Conservation (phyloP, 371 early-diverging fungal species). For the Mortierella sp. region DNA sequence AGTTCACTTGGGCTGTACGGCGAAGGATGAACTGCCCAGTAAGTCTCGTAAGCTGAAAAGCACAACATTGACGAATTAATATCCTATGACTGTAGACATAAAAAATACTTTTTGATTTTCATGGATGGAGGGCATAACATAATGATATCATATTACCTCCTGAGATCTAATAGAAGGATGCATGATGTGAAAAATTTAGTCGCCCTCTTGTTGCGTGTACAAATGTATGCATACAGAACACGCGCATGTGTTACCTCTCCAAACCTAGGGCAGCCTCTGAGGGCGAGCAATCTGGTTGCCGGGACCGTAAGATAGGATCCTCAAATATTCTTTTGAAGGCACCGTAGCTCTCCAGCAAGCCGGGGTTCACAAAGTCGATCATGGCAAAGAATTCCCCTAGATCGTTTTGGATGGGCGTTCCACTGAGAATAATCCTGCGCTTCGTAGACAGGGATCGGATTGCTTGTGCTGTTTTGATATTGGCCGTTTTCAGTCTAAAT, state of each 20-base stretch:
- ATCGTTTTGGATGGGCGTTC: conserved; percentile 80
- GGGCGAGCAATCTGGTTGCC: conserved; percentile 52
- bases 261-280: conserved; percentile 58
- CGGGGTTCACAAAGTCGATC: conserved; percentile 76
- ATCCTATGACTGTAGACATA: no score
- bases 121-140: not conserved
- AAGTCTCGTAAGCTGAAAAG: conserved; percentile 55
- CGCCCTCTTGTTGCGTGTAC: not conserved
- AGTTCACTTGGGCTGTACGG: conserved; percentile 65
- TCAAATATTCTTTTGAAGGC: conserved; percentile 62
- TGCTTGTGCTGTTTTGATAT: conserved; percentile 63
- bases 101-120: no score
- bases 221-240: no score
- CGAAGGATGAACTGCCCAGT: conserved; percentile 68
- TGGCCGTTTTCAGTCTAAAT: conserved; percentile 63
- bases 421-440: conserved; percentile 68
- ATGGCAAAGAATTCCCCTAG: conserved; percentile 66
- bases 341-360: conserved; percentile 61
- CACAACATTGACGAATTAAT: no score
- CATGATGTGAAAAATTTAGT: not conserved
- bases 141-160: conserved; percentile 27
- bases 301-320: conserved; percentile 60
- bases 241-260: conserved; percentile 46
- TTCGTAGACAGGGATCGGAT: conserved; percentile 57
- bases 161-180: conserved; percentile 13